These are phyloP conservation scores for Spencermartinsiella europaea DNA, from an alignment of 805 yeast genomes.

Conservation along the genomic window DNA sequence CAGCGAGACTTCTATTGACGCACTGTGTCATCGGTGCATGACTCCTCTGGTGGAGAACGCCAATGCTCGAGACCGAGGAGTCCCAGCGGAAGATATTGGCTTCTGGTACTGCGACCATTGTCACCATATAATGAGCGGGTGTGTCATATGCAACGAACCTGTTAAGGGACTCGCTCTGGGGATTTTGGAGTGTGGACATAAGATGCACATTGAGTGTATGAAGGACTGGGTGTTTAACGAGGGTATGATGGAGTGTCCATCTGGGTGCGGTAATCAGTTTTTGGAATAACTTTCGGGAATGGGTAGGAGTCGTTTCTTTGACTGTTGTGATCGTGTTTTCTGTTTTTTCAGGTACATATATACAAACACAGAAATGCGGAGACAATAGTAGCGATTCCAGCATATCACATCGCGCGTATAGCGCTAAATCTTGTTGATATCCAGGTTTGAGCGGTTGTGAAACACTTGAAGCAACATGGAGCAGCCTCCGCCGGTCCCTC, in stretches of 20 bases:
- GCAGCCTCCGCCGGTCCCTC: no score
- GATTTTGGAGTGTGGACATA: slow-evolving; percentile 73
- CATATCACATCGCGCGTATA: no score
- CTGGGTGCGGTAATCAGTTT: slow-evolving; percentile 47
- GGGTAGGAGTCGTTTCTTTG: no score
- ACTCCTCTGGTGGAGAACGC: slow-evolving; percentile 31
- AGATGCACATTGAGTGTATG: slow-evolving; percentile 78
- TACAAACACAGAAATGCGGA: no score
- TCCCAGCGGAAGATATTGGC: slow-evolving; percentile 35
- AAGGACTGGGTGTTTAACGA: slow-evolving; percentile 69
- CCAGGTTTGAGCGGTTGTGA: no score
- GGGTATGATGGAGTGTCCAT: slow-evolving; percentile 69
- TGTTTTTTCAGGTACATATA: no score
- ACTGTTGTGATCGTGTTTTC: no score
- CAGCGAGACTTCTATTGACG: slow-evolving; percentile 38
- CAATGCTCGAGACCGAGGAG: slow-evolving; percentile 35
- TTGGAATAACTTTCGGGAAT: neutral
- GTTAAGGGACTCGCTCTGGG: slow-evolving; percentile 63
- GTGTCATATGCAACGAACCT: slow-evolving; percentile 74
- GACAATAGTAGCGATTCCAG: no score
- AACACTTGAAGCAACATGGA: no score
- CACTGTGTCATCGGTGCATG: slow-evolving; percentile 38
- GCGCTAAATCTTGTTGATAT: no score
- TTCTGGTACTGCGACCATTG: slow-evolving; percentile 85
- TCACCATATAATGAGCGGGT: slow-evolving; percentile 52